Percentiles rank a stretch among this genome's conserved stretches.
These are phyloP conservation scores for Mucor mucedo DNA, from an alignment of 371 early-diverging fungal species.

Conservation along the genomic window DNA sequence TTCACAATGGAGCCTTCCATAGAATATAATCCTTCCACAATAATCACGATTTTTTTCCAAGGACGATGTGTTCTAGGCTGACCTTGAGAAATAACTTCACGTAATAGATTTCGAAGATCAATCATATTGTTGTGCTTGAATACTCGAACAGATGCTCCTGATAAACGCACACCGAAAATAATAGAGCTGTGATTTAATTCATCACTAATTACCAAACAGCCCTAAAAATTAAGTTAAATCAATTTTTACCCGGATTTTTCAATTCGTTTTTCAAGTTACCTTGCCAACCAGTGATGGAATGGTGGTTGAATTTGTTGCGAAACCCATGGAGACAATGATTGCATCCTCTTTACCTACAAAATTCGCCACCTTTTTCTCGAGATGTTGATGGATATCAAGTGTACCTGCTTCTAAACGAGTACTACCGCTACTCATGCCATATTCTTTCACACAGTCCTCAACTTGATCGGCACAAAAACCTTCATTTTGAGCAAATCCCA, in stretches of 20 bases:
- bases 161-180: slow-evolving; percentile 94
- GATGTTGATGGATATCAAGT: slow-evolving; percentile 73
- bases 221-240: slow-evolving; percentile 31
- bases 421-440: slow-evolving; percentile 73
- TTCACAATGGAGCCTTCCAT: slow-evolving; percentile 99
- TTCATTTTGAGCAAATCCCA: slow-evolving; percentile 95
- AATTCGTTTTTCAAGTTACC: slow-evolving; percentile 20
- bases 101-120: slow-evolving; percentile 86
- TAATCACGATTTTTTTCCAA: slow-evolving; percentile 98
- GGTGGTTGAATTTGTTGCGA: slow-evolving; percentile 97
- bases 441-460: slow-evolving; percentile 67
- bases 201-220: slow-evolving; percentile 95
- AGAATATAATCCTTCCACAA: slow-evolving; percentile 98
- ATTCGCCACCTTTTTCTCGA: slow-evolving; percentile 92
- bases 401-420: slow-evolving; percentile 78
- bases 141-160: slow-evolving; percentile 92
- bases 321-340: slow-evolving; percentile 59
- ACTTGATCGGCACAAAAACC: slow-evolving; percentile 95
- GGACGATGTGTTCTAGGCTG: slow-evolving; percentile 98
- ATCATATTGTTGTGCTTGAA: slow-evolving; percentile 95
- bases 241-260: slow-evolving; percentile 49
- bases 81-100: slow-evolving; percentile 96
- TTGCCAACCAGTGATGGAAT: slow-evolving; percentile 93
- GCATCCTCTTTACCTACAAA: slow-evolving; percentile 69
- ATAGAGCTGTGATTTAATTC: slow-evolving; percentile 99